Base-by-base conservation (phyloP, 495 filamentous ascomycete genomes). In the Talaromyces nanjingensis region DNA sequence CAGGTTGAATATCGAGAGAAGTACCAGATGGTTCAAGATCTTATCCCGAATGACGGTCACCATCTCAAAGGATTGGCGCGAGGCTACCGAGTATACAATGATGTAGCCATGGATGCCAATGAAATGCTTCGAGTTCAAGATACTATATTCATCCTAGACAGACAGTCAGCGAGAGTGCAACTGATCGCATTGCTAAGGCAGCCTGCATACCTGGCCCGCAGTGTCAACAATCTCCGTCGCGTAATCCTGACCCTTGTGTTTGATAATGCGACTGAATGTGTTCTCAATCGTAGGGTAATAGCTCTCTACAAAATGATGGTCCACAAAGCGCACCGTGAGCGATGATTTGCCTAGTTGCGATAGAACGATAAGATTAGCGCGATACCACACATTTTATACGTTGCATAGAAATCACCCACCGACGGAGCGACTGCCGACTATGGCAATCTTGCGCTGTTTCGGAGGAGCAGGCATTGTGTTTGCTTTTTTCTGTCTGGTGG, bases 221-320 rank as follows among this genome's bases (percentile, higher is more conserved):
- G 94, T 99, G 77, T 99, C 94, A 71, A 99, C 93, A 67, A 99
- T 98, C 79, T 98, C 94, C 45, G 92, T 96, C 61, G 92, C 90
- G 75, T 85, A 98, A 68, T 98, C 94, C 74, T 97, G 92, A 16
- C 89, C 87, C 73, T 92, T 92, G 75, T 89, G 87, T 65, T 89
- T 90, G 72, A 99, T 98, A 67, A 91, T 87, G 70, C 94, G 93
- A 76, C 90, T 93, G 74, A 98, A 98, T 12, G 93, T 98, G 74
- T 98, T 99, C 79, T 98, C 94, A 69, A 99, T 97, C 25, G 94
- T 99, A 24, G 94, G 94, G 77, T 98, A 99, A 76, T 99, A 99
- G 74, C 89, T 93, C 74, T 98, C 96, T 69, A 98, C 93, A 69
- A 99, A 99, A 77, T 96, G 92, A 70, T 91, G 91, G 73, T 98